Evolutionary conservation across 306 rosid genomes (phyloP), one percentile per base, ranked within the genome.

Genomic region (Leucaena leucocephala): DNA sequence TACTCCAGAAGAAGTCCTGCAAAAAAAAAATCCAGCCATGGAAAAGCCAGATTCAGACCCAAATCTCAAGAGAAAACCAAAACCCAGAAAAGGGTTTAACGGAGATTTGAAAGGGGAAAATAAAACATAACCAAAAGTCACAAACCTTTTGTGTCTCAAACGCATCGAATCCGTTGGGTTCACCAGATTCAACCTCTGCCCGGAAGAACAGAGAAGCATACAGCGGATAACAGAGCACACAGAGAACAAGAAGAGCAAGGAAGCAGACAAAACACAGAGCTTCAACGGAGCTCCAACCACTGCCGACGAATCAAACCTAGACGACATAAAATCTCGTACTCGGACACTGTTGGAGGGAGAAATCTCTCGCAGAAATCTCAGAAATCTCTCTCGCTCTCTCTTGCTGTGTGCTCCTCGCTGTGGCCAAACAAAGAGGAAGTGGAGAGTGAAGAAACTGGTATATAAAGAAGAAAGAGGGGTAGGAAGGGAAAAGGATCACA

Each of bases 1-100:
- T n/a, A 82, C 82, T 75, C 91, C 90, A 85, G 85, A 81, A 85
- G 81, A 90, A 82, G 84, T 87, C 94, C 97, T 92, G 90, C 64
- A 27, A 27, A 27, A 27, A 82, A 82, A 62, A 78, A 79, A 12
- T 33, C 65, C 72, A 17, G 6, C 49, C 76, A 34, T 22, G 22
- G 4, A 27, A 27, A 39, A 5, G 19, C 13, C 36, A 86, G 78
- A 75, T 49, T 21, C 48, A 67, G 17, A 36, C n/a, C 15, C 17
- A 33, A 38, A 72, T 50, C 15, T 3, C 16, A 6, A 3, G 4
- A 5, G 15, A 45, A 27, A 42, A 12, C 4, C 42, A 46, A 21
- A 16, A 3, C 38, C 55, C 55, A 12, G 39, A 21, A 21, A 44
- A 12, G 72, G 55, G 72, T 68, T 44, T 43, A 43, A 43, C 19